Evolutionary conservation across 2,329 filamentous ascomycete genomes (phyloP).

Genomic region (Penicillium sp.): DNA sequence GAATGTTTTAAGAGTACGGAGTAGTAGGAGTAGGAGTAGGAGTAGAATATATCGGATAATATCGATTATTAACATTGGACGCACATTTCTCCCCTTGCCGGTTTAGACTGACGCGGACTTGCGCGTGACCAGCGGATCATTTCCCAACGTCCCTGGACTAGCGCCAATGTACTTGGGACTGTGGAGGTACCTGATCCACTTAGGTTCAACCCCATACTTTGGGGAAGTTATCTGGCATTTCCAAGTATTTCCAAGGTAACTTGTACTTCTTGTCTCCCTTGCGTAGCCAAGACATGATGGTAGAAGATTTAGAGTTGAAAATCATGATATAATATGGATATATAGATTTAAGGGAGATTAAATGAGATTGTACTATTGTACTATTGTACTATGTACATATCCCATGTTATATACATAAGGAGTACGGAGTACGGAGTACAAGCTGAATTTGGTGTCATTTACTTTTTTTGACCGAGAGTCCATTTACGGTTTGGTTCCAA

Average conservation of each 20-base stretch:
- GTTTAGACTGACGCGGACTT: constrained; percentile 11
- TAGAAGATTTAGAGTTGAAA: background rate
- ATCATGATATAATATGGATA: background rate
- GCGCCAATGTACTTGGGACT: background rate
- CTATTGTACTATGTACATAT: background rate
- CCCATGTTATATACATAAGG: background rate
- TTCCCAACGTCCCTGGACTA: constrained; percentile 1
- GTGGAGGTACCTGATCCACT: constrained; percentile 8
- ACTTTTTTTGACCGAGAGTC: constrained; percentile 22
- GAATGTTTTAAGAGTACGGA: too few species aligned
- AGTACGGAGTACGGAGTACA: background rate
- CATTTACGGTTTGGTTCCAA: constrained; percentile 2
- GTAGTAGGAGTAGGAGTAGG: too few species aligned
- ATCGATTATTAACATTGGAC: too few species aligned
- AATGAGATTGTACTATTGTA: background rate
- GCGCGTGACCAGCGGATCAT: constrained; percentile 28
- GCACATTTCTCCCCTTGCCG: background rate
- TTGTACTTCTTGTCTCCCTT: background rate
- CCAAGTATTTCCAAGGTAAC: background rate
- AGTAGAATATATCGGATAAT: too few species aligned
- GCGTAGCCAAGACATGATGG: constrained; percentile 2
- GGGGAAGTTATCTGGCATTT: background rate
- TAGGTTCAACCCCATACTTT: constrained; percentile 7
- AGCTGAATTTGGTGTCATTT: constrained; percentile 6
- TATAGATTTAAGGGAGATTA: background rate